Evolutionary conservation across 495 filamentous ascomycete genomes (phyloP).

Genomic region (Aspergillus incahuasiensis): DNA sequence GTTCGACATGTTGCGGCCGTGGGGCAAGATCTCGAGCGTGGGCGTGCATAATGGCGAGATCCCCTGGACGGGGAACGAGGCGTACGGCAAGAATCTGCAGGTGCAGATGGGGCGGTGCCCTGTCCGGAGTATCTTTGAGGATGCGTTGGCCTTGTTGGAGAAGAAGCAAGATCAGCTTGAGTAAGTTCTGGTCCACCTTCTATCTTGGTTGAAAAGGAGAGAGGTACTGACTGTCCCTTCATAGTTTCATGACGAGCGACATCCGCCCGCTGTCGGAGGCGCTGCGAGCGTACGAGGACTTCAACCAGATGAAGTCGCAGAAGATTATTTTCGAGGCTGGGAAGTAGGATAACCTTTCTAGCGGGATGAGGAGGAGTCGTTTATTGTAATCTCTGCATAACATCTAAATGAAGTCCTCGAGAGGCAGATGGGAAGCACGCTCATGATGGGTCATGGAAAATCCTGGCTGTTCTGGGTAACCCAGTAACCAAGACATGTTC

Average conservation of each 20-base stretch:
- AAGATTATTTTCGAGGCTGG: constrained; percentile 37
- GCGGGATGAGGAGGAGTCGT: too few species aligned
- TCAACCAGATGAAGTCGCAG: constrained; percentile 33
- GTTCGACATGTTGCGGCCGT: constrained; percentile 82
- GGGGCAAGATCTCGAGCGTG: constrained; percentile 75
- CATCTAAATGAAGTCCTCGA: too few species aligned
- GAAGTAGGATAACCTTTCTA: constrained; percentile 14
- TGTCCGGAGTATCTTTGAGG: constrained; percentile 45
- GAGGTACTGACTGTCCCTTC: constrained; percentile 14
- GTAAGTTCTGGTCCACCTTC: constrained; percentile 20
- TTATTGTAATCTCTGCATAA: too few species aligned
- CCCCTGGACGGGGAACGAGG: constrained; percentile 79
- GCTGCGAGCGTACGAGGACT: constrained; percentile 32
- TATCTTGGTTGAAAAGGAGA: background rate
- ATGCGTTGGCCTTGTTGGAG: constrained; percentile 9
- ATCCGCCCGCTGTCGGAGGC: constrained; percentile 36
- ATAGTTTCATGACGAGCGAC: constrained; percentile 34
- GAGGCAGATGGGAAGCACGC: too few species aligned
- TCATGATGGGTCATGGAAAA: too few species aligned
- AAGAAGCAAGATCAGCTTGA: constrained; percentile 29
- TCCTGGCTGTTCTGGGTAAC: too few species aligned
- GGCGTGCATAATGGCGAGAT: constrained; percentile 88
- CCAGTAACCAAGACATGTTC: too few species aligned
- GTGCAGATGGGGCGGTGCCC: constrained; percentile 92
- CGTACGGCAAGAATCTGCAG: constrained; percentile 83